Evolutionary conservation across 371 early-diverging fungal species (phyloP), one percentile per base, ranked within the genome.

Genomic region (Syncephalastrum monosporum): DNA sequence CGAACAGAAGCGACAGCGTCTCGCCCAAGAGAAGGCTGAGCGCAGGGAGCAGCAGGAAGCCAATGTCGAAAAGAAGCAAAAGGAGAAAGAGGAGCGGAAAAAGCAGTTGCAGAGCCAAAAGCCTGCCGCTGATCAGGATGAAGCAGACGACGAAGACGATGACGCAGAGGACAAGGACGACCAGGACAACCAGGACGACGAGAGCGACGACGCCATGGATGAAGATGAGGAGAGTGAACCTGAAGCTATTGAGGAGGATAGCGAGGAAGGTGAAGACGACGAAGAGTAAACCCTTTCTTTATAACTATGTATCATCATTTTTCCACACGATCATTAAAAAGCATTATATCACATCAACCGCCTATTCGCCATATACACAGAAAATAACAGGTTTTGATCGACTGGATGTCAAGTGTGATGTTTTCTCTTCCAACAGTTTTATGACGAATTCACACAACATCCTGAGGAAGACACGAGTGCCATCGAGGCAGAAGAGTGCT

Each of bases 61-160:
- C 38, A 94, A 94, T 69, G 93, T 95, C 3, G 79, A 81, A 67
- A 78, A 82, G 57, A 95, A 95, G 70, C 81, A 88, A 74, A 72
- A 65, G 16, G 82, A 74, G 42, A 76, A 75, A 54, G 87, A 82
- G 54, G 79, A 72, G 38, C 68, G 70, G 51, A 56, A 45, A 61
- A 21, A 55, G 21, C 23, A 59, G 38, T 0, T 10, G 38, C 38
- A 33, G 63, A 23, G 44, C 42, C 42, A 47, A 42, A 47, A 56
- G 49, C 49, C 21, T 43, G 47, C 53, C n/a, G 55, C 60, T 47
- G 60, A 60, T 0, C 61, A 55, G 25, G 59, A 70, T 29, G 74
- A 77, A 43, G 75, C 68, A 8, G 59, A 53, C n/a, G 71, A 80
- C 25, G 69, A 67, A 14, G 66, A 74, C 23, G 72, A 63, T 15